phyloP scores from a whole-genome alignment of 1,284 basidiomycete species.

The Melampsora abietis-canadensis region DNA sequence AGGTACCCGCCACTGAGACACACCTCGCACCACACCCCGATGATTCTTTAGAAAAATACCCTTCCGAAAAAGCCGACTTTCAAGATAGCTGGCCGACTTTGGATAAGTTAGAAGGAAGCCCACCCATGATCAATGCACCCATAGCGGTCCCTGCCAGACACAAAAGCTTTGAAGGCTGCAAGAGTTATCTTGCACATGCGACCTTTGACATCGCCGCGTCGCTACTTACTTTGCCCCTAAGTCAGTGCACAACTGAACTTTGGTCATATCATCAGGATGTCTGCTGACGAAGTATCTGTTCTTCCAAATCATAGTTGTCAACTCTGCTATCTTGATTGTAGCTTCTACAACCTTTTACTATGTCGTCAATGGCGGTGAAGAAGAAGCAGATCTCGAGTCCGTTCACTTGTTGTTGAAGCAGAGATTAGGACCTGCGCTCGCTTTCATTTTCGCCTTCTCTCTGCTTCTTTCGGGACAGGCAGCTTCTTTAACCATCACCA shows the following conservation, averaged over 20 bases:
- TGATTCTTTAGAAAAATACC: not conserved
- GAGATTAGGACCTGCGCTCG: conserved; percentile 11
- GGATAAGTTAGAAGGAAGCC: too few relatives aligned
- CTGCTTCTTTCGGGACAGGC: conserved; percentile 29
- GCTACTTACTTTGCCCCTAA: conserved; percentile 37
- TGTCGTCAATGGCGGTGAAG: not conserved
- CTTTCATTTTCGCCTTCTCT: conserved; percentile 27
- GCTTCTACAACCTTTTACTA: conserved; percentile 29
- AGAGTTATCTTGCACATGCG: conserved; percentile 37
- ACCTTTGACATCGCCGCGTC: conserved; percentile 41
- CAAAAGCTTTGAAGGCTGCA: conserved; percentile 11
- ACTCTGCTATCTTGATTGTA: conserved; percentile 31
- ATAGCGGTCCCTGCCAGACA: not conserved
- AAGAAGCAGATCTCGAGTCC: conserved; percentile 21
- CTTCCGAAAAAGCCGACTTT: not conserved
- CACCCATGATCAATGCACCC: too few relatives aligned
- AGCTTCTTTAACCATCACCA: conserved; percentile 31
- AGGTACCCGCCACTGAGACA: too few relatives aligned
- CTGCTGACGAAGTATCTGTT: not conserved
- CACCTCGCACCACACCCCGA: not conserved
- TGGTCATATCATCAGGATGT: not conserved
- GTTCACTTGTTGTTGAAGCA: conserved; percentile 20
- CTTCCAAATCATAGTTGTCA: conserved; percentile 12
- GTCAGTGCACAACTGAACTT: not conserved
- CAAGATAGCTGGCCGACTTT: too few relatives aligned